Conservation (phyloP, 192 early-diverging fungal genomes). For the Funneliformis mosseae region DNA sequence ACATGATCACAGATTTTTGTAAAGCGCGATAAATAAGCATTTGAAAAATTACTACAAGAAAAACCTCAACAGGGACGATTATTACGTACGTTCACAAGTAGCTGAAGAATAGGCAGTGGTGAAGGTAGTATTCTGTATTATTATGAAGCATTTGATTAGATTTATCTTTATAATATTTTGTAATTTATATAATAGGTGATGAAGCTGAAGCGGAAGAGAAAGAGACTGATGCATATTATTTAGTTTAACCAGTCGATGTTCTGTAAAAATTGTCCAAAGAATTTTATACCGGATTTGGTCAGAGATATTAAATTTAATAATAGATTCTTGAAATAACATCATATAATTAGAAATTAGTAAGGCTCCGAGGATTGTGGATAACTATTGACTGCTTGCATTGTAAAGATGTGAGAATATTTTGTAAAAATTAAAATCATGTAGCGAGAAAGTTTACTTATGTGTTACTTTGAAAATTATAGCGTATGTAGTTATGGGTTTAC, state of each 20-base stretch:
- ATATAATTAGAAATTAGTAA: constrained; percentile 61
- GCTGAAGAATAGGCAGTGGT: constrained; percentile 48
- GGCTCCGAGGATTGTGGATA: constrained; percentile 77
- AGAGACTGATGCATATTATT: constrained; percentile 73
- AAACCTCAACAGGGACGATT: constrained; percentile 68
- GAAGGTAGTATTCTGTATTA: constrained; percentile 35
- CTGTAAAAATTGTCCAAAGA: constrained; percentile 80
- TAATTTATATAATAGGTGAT: constrained; percentile 18
- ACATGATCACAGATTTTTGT: too few species aligned
- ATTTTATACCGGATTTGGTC: constrained; percentile 71
- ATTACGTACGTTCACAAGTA: constrained; percentile 83
- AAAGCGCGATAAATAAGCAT: too few species aligned
- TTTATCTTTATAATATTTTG: background rate
- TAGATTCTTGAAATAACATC: background rate
- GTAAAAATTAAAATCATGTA: background rate
- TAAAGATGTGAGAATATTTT: constrained; percentile 60
- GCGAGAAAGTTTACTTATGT: constrained; percentile 18
- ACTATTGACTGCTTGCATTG: constrained; percentile 76
- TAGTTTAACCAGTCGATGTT: constrained; percentile 91
- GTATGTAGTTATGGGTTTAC: constrained; percentile 81
- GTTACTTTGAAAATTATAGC: constrained; percentile 40
- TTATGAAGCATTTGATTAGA: background rate
- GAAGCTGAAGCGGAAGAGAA: constrained; percentile 52
- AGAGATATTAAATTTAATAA: background rate
- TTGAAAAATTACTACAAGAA: constrained; percentile 66